Conservation (phyloP, 176 grass and related monocot species). For the Oryza meridionalis region DNA sequence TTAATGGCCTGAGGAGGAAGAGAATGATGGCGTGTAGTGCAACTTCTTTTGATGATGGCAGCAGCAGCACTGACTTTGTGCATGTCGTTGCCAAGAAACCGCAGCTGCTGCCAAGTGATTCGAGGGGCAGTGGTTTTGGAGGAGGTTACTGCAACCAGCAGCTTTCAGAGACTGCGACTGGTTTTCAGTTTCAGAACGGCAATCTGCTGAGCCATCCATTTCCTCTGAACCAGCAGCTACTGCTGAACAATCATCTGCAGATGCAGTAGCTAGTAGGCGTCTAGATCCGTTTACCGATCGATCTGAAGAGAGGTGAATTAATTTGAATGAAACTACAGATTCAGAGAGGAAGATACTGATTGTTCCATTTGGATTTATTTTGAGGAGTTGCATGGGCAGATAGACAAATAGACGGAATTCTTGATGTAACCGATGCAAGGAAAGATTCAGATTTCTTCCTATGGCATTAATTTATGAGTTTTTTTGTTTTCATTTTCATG, state of each 20-base stretch:
- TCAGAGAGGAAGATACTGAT: not conserved
- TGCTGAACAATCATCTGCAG: not conserved
- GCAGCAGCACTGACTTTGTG: not conserved
- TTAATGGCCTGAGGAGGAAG: constrained; percentile 37
- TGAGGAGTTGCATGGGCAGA: no score
- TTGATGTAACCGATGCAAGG: not conserved
- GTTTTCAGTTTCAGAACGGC: constrained; percentile 4
- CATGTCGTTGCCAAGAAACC: not conserved
- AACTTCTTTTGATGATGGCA: constrained; percentile 16
- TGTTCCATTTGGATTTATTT: not conserved
- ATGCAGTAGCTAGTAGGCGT: not conserved
- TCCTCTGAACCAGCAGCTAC: not conserved
- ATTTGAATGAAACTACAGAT: not conserved
- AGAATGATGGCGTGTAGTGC: not conserved
- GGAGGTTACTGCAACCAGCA: constrained; percentile 37
- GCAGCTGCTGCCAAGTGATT: constrained; percentile 19
- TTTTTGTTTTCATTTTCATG: not conserved
- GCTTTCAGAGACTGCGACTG: not conserved
- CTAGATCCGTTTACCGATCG: not conserved
- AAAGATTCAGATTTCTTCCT: not conserved
- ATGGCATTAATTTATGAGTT: not conserved
- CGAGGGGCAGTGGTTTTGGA: constrained; percentile 10
- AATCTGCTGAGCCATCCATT: constrained; percentile 8
- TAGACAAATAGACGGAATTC: not conserved
- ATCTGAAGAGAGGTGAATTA: not conserved